Base-by-base conservation (phyloP, 192 early-diverging fungal species). In the Coemansia sp. region DNA sequence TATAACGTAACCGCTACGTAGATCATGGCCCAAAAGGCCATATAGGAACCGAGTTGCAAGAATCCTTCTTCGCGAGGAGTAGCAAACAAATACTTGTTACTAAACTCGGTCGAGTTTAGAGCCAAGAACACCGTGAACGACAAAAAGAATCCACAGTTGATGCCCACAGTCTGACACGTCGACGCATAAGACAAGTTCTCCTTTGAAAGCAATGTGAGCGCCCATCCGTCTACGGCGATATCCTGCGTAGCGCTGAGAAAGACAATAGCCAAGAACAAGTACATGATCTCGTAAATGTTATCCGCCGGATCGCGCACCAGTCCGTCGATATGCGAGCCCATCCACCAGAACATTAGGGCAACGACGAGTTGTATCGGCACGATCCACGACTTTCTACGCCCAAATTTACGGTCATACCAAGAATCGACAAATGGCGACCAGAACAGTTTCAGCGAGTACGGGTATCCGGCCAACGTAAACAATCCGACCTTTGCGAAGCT, bases 401-500 rank as follows among this genome's bases (percentile, higher is more conserved):
- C 97, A 66, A 99, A 71, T 34, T 77, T 80, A 53, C 89, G 89
- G 63, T 86, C 87, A 67, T 92, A 99, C 62, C 93, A 72, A 3
- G 94, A 91, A 73, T 99, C 97, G 4, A 99, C 95, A 45, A 99
- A 91, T 5, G 97, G 97, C 14, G 95, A 97, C 97, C 97, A 99
- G 41, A 99, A 84, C 29, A 99, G 89, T 85, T 99, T 99, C 45
- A 99, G 89, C 41, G 94, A 96, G 76, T 99, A 99, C 14, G 97
- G 97, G 80, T 96, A 99, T 10, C 91, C 91, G 6, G 96, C 93
- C 59, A 99, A 77, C 29, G 96, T 94, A 70, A 99, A 97, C 69
- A 98, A 76, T 10, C 94, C 97, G 53, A 99, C 90, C 74, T 99
- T 91, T 27, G 88, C 86, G 73, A 93, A 99, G 37, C 92, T 92